Percentiles rank a stretch among this genome's conserved stretches.
These are phyloP conservation scores for Phytophthora tubulina DNA, from an alignment of 352 stramenopile genomes.

Conservation along the genomic window DNA sequence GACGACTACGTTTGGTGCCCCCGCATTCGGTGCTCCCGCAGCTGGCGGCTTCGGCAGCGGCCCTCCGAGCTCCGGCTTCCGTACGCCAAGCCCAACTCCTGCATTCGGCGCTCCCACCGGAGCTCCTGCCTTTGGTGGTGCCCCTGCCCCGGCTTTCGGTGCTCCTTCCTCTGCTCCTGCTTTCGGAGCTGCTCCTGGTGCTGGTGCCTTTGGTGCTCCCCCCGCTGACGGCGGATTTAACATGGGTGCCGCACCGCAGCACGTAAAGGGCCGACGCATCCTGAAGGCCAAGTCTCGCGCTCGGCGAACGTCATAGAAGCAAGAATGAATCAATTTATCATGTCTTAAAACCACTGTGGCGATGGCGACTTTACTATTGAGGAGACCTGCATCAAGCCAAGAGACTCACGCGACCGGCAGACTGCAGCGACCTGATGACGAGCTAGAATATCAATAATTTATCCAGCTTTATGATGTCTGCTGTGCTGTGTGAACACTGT, in stretches of 20 bases:
- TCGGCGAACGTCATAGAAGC: conserved; percentile 48
- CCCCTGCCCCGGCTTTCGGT: conserved; percentile 34
- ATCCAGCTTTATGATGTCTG: neutral
- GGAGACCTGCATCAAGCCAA: neutral
- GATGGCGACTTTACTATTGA: conserved; percentile 16
- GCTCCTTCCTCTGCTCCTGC: conserved; percentile 25
- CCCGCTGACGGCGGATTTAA: conserved; percentile 66
- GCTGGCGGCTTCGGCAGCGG: conserved; percentile 44
- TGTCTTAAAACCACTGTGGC: conserved; percentile 39
- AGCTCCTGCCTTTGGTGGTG: conserved; percentile 31
- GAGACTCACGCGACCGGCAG: neutral
- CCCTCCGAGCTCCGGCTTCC: conserved; percentile 44
- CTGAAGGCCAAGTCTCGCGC: conserved; percentile 55
- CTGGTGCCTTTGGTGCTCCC: conserved; percentile 46
- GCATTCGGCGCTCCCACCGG: conserved; percentile 31
- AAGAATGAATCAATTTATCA: conserved; percentile 50
- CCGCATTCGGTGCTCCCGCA: conserved; percentile 41
- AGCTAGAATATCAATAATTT: conserved; percentile 8
- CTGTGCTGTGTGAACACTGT: too few relatives aligned
- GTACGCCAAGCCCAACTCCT: conserved; percentile 38
- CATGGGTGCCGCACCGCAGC: conserved; percentile 66
- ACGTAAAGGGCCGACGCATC: conserved; percentile 69
- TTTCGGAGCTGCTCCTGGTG: conserved; percentile 47
- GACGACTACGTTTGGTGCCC: conserved; percentile 40
- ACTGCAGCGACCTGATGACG: neutral